A percentile compares a stretch with the other conserved stretches of the same genome.
These are phyloP conservation scores for Plasmodium cynomolgi DNA, from an alignment of 169 alveolate genomes.

Conservation along the genomic window DNA sequence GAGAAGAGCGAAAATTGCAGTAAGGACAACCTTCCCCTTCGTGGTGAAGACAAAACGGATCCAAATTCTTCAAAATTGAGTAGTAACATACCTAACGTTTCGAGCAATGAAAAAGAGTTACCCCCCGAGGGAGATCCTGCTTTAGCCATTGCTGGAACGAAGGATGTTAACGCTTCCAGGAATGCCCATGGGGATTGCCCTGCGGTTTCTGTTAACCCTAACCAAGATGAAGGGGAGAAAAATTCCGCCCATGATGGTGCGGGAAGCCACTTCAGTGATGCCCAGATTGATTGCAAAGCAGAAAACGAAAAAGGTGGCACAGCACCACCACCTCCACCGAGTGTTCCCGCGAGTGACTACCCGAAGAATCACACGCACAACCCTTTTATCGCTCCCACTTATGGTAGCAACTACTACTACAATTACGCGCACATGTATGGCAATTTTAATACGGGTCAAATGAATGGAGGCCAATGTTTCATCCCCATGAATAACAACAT, in stretches of 20 bases:
- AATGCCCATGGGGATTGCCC: background rate
- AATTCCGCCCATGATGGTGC: background rate
- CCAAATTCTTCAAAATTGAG: background rate
- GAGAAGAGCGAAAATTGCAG: background rate
- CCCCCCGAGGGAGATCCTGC: background rate
- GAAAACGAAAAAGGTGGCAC: background rate
- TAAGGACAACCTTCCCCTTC: background rate
- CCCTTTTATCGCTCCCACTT: background rate
- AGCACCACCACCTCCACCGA: background rate
- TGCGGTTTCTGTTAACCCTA: background rate
- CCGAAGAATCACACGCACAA: background rate
- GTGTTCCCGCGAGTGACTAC: background rate
- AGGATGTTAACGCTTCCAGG: background rate
- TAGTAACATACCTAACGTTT: background rate
- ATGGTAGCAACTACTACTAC: background rate
- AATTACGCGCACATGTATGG: background rate
- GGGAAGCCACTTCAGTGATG: background rate
- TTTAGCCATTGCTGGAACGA: background rate
- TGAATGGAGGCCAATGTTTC: background rate
- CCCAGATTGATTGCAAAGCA: background rate
- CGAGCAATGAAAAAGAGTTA: background rate
- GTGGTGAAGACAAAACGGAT: background rate
- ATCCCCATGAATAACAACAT: slow-evolving; percentile 1
- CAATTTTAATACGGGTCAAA: background rate
- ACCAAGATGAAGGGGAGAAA: background rate